These are phyloP conservation scores for Actinomucor elegans DNA, from an alignment of 371 early-diverging fungal genomes.

Conservation along the genomic window DNA sequence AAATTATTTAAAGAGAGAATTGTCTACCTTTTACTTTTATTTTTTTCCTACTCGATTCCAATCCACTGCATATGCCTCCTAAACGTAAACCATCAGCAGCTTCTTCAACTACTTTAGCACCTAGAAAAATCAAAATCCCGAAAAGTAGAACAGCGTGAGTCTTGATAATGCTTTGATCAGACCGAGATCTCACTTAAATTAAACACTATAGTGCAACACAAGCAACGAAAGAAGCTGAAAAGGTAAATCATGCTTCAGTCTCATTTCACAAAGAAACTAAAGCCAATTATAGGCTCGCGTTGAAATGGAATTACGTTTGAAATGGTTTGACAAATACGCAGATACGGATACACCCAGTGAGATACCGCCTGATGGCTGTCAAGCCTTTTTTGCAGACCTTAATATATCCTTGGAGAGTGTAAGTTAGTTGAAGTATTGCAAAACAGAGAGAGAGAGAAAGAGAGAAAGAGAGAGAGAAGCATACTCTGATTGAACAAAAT, in stretches of 20 bases:
- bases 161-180: background rate
- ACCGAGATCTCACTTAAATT: background rate
- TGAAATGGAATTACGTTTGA: background rate
- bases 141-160: conserved; percentile 2
- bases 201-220: background rate
- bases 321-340: conserved; percentile 30
- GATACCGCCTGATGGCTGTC: conserved; percentile 39
- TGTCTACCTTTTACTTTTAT: too few species aligned
- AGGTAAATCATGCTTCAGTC: background rate
- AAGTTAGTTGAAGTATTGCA: background rate
- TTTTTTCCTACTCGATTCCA: too few species aligned
- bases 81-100: conserved; percentile 22
- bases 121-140: conserved; percentile 6
- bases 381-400: conserved; percentile 34
- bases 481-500: too few species aligned
- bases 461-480: background rate
- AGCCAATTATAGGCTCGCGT: too few species aligned
- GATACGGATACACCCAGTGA: conserved; percentile 21
- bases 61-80: too few species aligned
- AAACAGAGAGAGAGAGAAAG: background rate
- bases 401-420: conserved; percentile 36
- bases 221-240: background rate
- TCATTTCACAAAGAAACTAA: background rate
- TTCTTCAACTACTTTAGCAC: background rate
- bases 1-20: too few species aligned